A percentile compares a stretch with the other conserved stretches of the same genome.
These are phyloP conservation scores for Peronospora belbahrii DNA, from an alignment of 352 stramenopile species.

Conservation along the genomic window DNA sequence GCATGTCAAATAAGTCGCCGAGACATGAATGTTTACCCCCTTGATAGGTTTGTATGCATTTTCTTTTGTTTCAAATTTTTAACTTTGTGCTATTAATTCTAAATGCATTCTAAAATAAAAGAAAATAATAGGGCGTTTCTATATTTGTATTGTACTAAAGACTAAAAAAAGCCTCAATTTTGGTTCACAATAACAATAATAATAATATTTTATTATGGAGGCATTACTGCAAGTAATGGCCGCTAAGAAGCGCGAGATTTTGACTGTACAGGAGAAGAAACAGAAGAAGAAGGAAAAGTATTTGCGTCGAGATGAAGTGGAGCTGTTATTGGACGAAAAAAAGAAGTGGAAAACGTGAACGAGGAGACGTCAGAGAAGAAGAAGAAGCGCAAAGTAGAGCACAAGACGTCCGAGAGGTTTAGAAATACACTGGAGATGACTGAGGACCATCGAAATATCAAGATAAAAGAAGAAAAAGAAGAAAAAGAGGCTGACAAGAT, in stretches of 20 bases:
- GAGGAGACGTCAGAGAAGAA: slow-evolving; percentile 28
- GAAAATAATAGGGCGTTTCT: too few species aligned
- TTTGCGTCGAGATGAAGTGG: slow-evolving; percentile 62
- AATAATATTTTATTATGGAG: too few species aligned
- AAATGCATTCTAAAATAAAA: too few species aligned
- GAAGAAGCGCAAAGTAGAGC: slow-evolving; percentile 46
- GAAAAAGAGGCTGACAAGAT: slow-evolving; percentile 20
- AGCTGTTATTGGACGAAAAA: slow-evolving; percentile 43
- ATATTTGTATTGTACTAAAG: too few species aligned
- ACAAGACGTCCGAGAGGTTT: not conserved
- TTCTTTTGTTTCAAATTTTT: too few species aligned
- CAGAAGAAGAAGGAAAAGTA: slow-evolving; percentile 63
- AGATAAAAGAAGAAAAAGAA: not conserved
- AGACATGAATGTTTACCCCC: too few species aligned
- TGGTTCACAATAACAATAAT: too few species aligned
- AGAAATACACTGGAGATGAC: slow-evolving; percentile 1
- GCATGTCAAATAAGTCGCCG: too few species aligned
- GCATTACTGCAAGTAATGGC: slow-evolving; percentile 65
- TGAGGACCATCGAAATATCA: not conserved
- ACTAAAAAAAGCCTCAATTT: not conserved
- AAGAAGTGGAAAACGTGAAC: slow-evolving; percentile 1
- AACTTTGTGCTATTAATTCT: too few species aligned
- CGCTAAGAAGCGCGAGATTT: slow-evolving; percentile 76
- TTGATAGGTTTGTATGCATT: too few species aligned
- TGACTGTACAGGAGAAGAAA: slow-evolving; percentile 44